Evolutionary conservation across 352 stramenopile species (phyloP), one percentile per base, ranked within the genome.

Genomic region (Phytophthora pini): DNA sequence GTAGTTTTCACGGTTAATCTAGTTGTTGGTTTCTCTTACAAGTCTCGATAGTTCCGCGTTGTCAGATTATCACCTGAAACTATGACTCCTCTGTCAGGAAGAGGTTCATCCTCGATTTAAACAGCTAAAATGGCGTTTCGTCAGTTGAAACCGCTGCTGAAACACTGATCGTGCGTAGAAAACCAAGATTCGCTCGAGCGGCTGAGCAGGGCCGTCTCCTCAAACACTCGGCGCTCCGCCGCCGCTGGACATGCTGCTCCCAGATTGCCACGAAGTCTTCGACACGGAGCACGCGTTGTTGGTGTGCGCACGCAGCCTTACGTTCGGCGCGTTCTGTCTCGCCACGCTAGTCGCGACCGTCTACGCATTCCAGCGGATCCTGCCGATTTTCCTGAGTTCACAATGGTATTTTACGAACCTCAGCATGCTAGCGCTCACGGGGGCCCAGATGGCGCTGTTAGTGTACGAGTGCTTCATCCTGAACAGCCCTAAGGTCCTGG

Each of bases 401-500:
- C 74, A 65, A 31, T 88, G 82, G 72, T 89, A 88, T 65, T 24
- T 76, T 27, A 68, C 79, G 49, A 90, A 89, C 63, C 70, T 92
- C 46, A 66, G 56, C 53, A 87, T 90, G 81, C 64, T 90, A 47
- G 50, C 72, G 44, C 74, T 92, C 56, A 79, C 79, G 34, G 72
- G 40, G 39, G 41, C 87, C 27, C 81, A 92, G 53, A 92, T 92
- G 79, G 77, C 72, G 46, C 71, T 90, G 52, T 59, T 92, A 31
- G 79, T 77, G 48, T 77, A 80, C 59, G 79, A 89, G 68, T 92
- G 81, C 70, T 72, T 90, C 38, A 40, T 87, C 27, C 49, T 74
- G 40, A 88, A 87, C 65, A 85, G 68, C 67, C 48, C 79, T 45
- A 82, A 84, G 51, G 66, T 89, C 29, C 78, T 92, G 41, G 79